Evolutionary conservation across 495 filamentous ascomycete genomes (phyloP).

Genomic region (Aspergillus affinis): DNA sequence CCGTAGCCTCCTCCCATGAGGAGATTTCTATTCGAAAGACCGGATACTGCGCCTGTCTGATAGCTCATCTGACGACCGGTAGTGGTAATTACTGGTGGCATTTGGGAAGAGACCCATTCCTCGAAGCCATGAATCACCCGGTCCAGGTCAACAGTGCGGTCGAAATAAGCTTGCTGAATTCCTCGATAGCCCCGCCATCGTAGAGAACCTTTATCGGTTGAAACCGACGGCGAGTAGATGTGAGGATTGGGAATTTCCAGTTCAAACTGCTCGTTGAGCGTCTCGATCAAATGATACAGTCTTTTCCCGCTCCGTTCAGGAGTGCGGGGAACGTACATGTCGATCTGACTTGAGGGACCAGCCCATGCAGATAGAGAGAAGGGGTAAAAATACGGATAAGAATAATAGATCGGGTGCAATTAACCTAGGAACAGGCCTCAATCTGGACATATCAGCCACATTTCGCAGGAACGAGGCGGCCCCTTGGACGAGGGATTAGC

Average conservation of each 20-base stretch:
- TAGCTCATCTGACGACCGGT: not conserved
- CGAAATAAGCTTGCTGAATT: constrained; percentile 21
- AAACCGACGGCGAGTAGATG: constrained; percentile 20
- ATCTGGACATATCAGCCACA: no score
- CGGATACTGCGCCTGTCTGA: constrained; percentile 2
- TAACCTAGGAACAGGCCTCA: no score
- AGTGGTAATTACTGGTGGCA: not conserved
- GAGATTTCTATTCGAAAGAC: not conserved
- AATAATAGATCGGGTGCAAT: not conserved
- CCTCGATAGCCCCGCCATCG: constrained; percentile 19
- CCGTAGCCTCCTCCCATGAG: not conserved
- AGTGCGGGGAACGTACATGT: constrained; percentile 17
- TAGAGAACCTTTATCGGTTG: constrained; percentile 3
- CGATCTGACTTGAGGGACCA: not conserved
- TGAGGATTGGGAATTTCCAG: constrained; percentile 27
- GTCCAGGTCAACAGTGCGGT: constrained; percentile 17
- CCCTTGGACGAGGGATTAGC: no score
- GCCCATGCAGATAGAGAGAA: not conserved
- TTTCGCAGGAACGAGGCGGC: no score
- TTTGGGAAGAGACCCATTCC: constrained; percentile 25
- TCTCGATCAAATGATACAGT: constrained; percentile 17
- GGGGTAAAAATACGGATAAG: not conserved
- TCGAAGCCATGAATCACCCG: constrained; percentile 24
- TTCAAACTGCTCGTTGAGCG: constrained; percentile 26
- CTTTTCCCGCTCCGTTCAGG: constrained; percentile 22